phyloP scores from a whole-genome alignment of 2,329 filamentous ascomycete genomes.

The Hypoxylon sp. region DNA sequence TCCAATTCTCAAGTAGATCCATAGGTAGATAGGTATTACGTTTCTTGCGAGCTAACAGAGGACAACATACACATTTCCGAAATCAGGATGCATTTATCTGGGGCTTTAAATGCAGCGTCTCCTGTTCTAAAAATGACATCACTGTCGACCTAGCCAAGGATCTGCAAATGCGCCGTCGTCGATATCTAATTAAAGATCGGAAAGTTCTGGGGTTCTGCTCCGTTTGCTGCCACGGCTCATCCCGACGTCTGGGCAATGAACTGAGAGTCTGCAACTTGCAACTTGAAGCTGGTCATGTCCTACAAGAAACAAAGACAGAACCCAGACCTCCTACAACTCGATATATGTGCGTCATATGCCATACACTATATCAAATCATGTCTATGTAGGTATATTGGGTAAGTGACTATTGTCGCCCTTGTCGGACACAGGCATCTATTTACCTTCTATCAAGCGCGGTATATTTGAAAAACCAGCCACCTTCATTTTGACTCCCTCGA shows the following conservation, averaged over 20 bases:
- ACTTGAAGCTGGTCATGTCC: conserved; percentile 3
- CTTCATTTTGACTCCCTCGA: conserved; percentile 20
- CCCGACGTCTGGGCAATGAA: conserved; percentile 13
- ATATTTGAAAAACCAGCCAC: conserved; percentile 34
- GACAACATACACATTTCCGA: neutral
- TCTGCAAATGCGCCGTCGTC: conserved; percentile 23
- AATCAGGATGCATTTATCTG: neutral
- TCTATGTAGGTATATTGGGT: conserved; percentile 7
- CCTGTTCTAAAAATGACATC: conserved; percentile 29
- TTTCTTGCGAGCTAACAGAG: neutral
- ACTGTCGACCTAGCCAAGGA: conserved; percentile 27
- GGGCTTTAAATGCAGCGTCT: neutral
- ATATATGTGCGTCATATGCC: neutral
- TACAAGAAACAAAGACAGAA: neutral
- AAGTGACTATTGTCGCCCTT: conserved; percentile 13
- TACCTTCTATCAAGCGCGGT: conserved; percentile 11
- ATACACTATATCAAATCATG: neutral
- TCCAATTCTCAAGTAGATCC: neutral
- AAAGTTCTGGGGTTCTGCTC: conserved; percentile 13
- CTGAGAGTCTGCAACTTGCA: conserved; percentile 7
- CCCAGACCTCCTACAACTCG: neutral
- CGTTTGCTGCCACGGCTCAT: conserved; percentile 26
- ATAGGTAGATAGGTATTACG: too few relatives aligned
- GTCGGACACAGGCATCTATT: conserved; percentile 12
- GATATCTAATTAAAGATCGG: conserved; percentile 36